Base-by-base conservation (phyloP, 78 protist species). In the Isochrysis galbana region DNA sequence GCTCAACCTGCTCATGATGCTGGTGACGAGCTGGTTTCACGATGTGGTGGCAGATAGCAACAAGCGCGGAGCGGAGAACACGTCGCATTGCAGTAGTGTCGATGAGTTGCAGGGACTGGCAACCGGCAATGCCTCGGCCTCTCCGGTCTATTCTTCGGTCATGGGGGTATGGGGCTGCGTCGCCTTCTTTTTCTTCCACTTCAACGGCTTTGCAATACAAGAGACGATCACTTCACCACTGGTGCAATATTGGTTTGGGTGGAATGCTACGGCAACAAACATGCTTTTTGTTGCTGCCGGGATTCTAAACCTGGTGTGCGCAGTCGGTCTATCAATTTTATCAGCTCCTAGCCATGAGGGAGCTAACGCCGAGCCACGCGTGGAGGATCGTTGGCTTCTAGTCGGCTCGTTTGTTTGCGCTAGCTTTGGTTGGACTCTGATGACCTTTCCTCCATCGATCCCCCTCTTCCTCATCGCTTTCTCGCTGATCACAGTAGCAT, bases 141-240 rank as follows among this genome's bases (percentile, higher is more conserved):
- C n/a, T n/a, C n/a, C n/a, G n/a, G n/a, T n/a, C n/a, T n/a, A n/a
- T n/a, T n/a, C n/a, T n/a, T n/a, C n/a, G n/a, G n/a, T n/a, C n/a
- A n/a, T n/a, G n/a, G n/a, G n/a, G 36, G 4, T 77, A 2, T 77
- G 47, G 84, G 46, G 34, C 34, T 77, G 84, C 46, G 39, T 77
- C 84, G 3, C 39, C 84, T 23, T 77, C 46, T 77, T 77, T 46
- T 77, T 77, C 22, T 22, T 39, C n/a, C 84, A 77, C 46, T 77
- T 77, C 84, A 77, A 77, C 84, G 84, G 84, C 46, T 77, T 77
- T 21, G 84, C 84, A 1, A 29, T 77, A 1, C 84, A 77, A 17
- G 84, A 77, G 84, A 77, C 84, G 22, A 77, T 77, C 84, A 77
- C 84, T 2, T 39, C 84, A 46, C 84, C 84, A 46, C 84, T 77